Evolutionary conservation across 768 basidiomycete species (phyloP), one percentile per base, ranked within the genome.

Genomic region (Phaeotremella fagi): DNA sequence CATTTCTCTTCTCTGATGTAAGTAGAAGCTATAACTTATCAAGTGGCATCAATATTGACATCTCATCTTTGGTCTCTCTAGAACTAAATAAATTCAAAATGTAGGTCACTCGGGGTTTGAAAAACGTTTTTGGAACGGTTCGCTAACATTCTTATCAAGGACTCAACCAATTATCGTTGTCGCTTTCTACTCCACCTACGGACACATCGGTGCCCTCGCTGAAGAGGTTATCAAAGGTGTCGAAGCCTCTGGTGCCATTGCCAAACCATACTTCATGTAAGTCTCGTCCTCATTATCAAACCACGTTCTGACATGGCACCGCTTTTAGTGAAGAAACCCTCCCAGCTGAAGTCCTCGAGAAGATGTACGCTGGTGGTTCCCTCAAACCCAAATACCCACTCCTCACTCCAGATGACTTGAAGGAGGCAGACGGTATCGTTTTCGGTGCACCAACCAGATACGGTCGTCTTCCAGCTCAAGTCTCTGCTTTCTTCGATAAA

Each of bases 241-340:
- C 54, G 64, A 72, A 61, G 51, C 61, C 15, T 47, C 72, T 44
- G 75, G 76, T 27, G 76, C 70, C 22, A 63, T 65, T 28, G 75
- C 72, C 50, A 71, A 71, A 55, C 60, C 75, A 22, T 75, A 68
- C 65, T 66, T 68, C 52, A 69, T 92, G 72, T 71, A 37, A 58
- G 70, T 60, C 9, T 41, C 42, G 18, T n/a, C 22, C 46, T 22
- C 3, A 20, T 28, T 41, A 22, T 29, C 14, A 12, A 42, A 18
- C 18, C 22, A 45, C 4, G 42, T 22, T 36, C 7, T 9, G 23
- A 15, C 28, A 12, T 6, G 20, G 4, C 27, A 29, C 2, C 26
- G 22, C 23, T 11, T n/a, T 6, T 46, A 73, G 72, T 54, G 65
- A 83, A 46, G 90, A 92, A 77, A 92, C 88, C 0, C 84, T 92